A percentile compares a stretch with the other conserved stretches of the same genome.
phyloP scores from a whole-genome alignment of 2,329 filamentous ascomycete genomes.

The Lasiodiplodia theobromae region DNA sequence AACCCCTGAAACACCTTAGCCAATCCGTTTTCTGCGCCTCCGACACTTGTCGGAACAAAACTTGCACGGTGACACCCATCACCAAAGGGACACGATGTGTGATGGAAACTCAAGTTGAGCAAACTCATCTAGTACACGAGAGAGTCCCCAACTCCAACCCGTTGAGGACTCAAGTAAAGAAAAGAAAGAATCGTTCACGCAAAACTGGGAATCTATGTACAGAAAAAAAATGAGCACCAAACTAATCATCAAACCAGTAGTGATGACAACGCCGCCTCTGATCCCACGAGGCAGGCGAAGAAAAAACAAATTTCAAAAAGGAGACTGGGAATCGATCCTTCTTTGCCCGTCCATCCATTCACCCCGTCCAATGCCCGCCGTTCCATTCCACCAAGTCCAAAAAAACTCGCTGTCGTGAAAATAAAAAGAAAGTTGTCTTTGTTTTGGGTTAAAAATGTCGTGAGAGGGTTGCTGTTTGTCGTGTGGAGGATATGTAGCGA shows the following conservation, averaged over 20 bases:
- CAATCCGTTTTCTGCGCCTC: neutral
- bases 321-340: neutral
- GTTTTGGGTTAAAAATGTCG: neutral
- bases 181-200: neutral
- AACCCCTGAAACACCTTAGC: neutral
- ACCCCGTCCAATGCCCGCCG: neutral
- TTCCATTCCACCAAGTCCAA: neutral
- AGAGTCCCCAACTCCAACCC: neutral
- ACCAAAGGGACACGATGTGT: too few relatives aligned
- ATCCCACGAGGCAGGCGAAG: neutral
- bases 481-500: neutral
- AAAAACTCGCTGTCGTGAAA: neutral
- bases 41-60: neutral
- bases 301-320: neutral
- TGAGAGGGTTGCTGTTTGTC: neutral
- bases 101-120: neutral
- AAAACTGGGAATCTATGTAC: conserved; percentile 10
- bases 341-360: neutral
- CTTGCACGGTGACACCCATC: neutral
- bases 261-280: neutral
- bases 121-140: neutral
- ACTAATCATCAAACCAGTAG: neutral
- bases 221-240: neutral
- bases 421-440: neutral
- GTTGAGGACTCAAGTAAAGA: neutral